These are phyloP conservation scores for Pythium dissotocum DNA, from an alignment of 352 stramenopile genomes.

Conservation along the genomic window DNA sequence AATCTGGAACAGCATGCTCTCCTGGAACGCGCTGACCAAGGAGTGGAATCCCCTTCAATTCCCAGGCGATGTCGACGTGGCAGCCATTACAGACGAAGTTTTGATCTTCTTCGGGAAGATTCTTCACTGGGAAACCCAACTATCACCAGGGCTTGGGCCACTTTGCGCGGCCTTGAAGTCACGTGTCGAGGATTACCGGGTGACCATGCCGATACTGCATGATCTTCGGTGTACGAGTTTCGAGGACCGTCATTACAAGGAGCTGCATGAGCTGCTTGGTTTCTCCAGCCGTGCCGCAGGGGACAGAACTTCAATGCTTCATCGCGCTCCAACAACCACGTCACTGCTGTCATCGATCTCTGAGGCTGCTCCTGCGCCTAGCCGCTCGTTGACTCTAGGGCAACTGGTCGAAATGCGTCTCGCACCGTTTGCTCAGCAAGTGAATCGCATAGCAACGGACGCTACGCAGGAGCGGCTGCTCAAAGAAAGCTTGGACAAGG, in stretches of 20 bases:
- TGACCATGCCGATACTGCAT: constrained; percentile 75
- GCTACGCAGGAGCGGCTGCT: constrained; percentile 85
- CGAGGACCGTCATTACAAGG: constrained; percentile 59
- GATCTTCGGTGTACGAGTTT: constrained; percentile 63
- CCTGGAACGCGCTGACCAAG: constrained; percentile 56
- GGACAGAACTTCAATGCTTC: neutral
- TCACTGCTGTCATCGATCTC: neutral
- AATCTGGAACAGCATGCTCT: constrained; percentile 74
- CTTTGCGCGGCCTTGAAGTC: constrained; percentile 67
- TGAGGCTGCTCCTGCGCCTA: neutral
- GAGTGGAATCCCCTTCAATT: constrained; percentile 59
- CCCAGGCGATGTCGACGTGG: constrained; percentile 66
- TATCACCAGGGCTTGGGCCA: constrained; percentile 45
- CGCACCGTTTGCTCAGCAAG: constrained; percentile 65
- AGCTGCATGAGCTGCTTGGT: constrained; percentile 66
- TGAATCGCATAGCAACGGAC: constrained; percentile 84
- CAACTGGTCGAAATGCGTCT: constrained; percentile 83
- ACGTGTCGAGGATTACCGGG: constrained; percentile 79
- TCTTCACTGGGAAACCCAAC: constrained; percentile 47
- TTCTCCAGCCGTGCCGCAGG: constrained; percentile 59
- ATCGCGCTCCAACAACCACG: neutral
- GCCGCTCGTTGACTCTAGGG: constrained; percentile 64
- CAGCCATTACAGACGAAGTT: constrained; percentile 67
- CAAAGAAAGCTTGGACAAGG: constrained; percentile 90
- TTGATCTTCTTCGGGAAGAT: constrained; percentile 54